Conservation (phyloP, 2,329 filamentous ascomycete genomes). For the Aspergillus alliaceus region DNA sequence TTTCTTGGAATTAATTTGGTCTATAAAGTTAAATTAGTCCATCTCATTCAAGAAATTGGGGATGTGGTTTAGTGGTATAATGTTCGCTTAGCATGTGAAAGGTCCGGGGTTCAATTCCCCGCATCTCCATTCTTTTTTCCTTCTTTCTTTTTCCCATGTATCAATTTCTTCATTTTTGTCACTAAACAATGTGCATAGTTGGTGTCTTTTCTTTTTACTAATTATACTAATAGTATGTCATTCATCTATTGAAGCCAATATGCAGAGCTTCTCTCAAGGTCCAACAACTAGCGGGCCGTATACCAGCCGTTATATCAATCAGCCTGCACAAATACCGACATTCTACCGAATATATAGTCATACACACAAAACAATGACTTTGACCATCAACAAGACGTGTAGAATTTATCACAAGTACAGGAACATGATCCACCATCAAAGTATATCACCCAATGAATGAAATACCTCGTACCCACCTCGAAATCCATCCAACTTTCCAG, state of each 20-base stretch:
- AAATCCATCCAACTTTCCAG: not conserved
- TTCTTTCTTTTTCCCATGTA: not conserved
- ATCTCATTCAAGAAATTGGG: not conserved
- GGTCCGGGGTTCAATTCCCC: slow-evolving; percentile 2
- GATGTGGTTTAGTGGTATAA: slow-evolving; percentile 4
- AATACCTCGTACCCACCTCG: not conserved
- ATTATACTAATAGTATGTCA: no score
- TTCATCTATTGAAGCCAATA: no score
- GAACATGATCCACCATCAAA: not conserved
- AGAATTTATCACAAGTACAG: no score
- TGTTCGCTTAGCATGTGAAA: slow-evolving; percentile 1
- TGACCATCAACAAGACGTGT: no score
- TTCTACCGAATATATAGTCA: not conserved
- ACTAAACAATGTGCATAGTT: no score
- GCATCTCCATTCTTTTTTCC: not conserved
- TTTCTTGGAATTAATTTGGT: fast-evolving
- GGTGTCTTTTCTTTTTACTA: no score
- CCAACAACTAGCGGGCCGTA: no score
- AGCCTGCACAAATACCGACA: no score
- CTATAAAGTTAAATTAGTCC: not conserved
- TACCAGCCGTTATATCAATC: no score
- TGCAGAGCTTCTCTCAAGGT: not conserved
- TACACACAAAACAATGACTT: no score
- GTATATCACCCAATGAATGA: not conserved
- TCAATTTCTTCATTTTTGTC: no score